phyloP scores from a whole-genome alignment of 495 filamentous ascomycete species.

The Rusavskia elegans region DNA sequence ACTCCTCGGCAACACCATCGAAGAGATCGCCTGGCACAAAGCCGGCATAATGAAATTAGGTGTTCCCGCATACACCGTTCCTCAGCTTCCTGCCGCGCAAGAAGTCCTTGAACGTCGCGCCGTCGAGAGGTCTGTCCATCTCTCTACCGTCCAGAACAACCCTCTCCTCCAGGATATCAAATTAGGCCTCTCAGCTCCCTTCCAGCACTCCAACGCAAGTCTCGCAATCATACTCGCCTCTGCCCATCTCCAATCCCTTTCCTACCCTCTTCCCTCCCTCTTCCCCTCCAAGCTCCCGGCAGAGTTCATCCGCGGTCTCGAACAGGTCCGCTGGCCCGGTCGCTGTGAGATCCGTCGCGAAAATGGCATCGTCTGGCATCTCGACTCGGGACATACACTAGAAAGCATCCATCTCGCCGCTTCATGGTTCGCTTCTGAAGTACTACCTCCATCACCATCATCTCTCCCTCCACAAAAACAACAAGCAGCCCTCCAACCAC shows the following conservation, averaged over 20 bases:
- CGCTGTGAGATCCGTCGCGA: constrained; percentile 67
- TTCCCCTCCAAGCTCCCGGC: constrained; percentile 30
- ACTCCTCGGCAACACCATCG: constrained; percentile 67
- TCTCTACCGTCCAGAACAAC: constrained; percentile 40
- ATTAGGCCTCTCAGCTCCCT: constrained; percentile 61
- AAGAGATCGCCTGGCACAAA: constrained; percentile 96
- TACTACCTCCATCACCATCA: constrained; percentile 12
- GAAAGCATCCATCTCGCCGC: constrained; percentile 71
- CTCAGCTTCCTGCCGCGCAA: constrained; percentile 49
- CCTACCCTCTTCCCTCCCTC: not conserved
- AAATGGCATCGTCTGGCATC: constrained; percentile 59
- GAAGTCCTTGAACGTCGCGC: constrained; percentile 59
- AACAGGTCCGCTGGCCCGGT: constrained; percentile 60
- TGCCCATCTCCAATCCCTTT: constrained; percentile 15
- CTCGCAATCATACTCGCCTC: constrained; percentile 65
- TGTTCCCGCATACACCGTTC: constrained; percentile 54
- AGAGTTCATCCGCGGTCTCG: constrained; percentile 59
- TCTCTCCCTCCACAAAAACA: not conserved
- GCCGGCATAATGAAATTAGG: constrained; percentile 75
- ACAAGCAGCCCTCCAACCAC: not conserved
- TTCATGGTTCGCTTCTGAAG: constrained; percentile 59
- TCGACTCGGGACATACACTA: constrained; percentile 83
- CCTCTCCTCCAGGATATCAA: constrained; percentile 46
- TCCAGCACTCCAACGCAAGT: constrained; percentile 77
- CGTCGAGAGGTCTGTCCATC: constrained; percentile 26